A percentile compares a stretch with the other conserved stretches of the same genome.
Evolutionary conservation across 306 rosid genomes (phyloP).

Genomic region (Vigna angularis): DNA sequence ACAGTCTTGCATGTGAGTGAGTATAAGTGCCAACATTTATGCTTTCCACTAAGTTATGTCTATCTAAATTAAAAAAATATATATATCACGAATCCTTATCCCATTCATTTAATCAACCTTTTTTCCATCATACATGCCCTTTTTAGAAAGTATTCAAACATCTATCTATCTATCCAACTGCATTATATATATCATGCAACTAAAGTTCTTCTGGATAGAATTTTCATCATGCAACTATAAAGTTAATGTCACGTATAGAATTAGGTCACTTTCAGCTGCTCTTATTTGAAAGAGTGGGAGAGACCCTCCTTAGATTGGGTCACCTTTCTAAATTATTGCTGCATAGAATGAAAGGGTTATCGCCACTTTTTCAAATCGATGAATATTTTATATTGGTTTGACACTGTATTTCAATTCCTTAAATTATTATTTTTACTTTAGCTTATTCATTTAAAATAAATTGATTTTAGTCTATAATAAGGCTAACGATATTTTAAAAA

Average conservation of each 20-base stretch:
- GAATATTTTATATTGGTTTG: no score
- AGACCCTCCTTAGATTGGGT: neutral
- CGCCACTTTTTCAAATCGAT: no score
- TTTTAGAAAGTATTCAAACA: no score
- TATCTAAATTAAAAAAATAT: neutral
- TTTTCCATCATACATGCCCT: neutral
- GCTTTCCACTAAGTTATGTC: constrained; percentile 20
- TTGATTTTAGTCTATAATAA: no score
- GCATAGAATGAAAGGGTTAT: neutral
- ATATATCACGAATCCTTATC: constrained; percentile 12
- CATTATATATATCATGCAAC: neutral
- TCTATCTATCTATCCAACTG: neutral
- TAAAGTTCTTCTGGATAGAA: neutral
- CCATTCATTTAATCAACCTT: constrained; percentile 29
- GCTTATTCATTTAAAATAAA: no score
- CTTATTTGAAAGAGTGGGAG: neutral
- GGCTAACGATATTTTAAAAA: no score
- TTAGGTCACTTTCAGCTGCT: neutral
- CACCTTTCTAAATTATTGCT: neutral
- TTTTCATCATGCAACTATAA: neutral
- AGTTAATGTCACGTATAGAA: neutral
- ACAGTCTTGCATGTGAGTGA: neutral
- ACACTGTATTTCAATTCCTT: no score
- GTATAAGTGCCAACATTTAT: constrained; percentile 45
- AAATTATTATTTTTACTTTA: no score